Percentiles rank a stretch among this genome's conserved stretches.
These are phyloP conservation scores for Rhodomyrtus psidioides DNA, from an alignment of 441 rosid genomes.

Conservation along the genomic window DNA sequence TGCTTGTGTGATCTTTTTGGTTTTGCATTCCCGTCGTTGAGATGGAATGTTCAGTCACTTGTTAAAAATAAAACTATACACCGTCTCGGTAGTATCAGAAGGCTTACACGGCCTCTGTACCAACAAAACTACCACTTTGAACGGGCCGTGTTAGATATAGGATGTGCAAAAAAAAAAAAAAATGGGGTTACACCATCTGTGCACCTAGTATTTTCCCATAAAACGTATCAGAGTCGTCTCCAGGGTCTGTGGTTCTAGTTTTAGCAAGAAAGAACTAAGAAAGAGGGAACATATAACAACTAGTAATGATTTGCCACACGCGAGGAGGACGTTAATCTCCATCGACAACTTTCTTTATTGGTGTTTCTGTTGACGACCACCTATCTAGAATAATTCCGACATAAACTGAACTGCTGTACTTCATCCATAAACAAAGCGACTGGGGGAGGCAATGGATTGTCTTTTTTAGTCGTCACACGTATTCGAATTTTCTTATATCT, in stretches of 20 bases:
- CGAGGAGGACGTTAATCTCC: background rate
- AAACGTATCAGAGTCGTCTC: accelerated
- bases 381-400: background rate
- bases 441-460: background rate
- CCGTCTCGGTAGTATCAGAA: background rate
- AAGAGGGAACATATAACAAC: background rate
- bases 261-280: background rate
- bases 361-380: background rate
- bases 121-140: background rate
- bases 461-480: background rate
- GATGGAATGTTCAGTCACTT: background rate
- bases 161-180: too few relatives aligned
- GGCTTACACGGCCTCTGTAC: background rate
- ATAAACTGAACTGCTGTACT: background rate
- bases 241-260: background rate
- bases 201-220: background rate
- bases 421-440: background rate
- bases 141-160: background rate
- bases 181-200: background rate
- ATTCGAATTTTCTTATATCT: too few relatives aligned
- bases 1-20: background rate
- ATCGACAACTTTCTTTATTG: background rate
- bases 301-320: background rate
- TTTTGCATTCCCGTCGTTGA: background rate
- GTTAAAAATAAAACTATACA: background rate